A percentile compares a stretch with the other conserved stretches of the same genome.
phyloP scores from a whole-genome alignment of 345 rosid genomes.

The Eutrema yunnanense region DNA sequence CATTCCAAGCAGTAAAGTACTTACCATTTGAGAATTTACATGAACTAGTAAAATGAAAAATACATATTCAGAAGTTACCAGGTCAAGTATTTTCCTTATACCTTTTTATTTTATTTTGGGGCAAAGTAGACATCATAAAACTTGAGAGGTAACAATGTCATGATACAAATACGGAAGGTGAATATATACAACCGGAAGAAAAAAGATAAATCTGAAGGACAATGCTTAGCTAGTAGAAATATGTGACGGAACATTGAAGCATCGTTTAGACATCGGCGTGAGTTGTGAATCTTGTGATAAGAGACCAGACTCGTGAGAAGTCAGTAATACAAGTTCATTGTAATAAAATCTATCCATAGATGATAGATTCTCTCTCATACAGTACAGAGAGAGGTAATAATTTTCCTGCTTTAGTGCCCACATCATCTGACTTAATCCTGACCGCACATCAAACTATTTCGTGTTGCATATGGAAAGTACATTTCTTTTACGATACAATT shows the following conservation, averaged over 20 bases:
- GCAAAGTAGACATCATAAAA: no score
- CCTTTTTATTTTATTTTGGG: no score
- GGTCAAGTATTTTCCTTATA: not conserved
- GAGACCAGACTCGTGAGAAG: constrained; percentile 14
- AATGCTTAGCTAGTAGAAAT: no score
- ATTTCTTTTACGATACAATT: not conserved
- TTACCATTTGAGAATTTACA: not conserved
- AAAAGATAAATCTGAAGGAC: no score
- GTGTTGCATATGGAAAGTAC: not conserved
- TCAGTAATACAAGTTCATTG: constrained; percentile 8
- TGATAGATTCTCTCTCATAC: not conserved
- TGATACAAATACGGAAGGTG: no score
- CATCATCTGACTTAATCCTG: constrained; percentile 7
- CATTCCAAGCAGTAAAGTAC: not conserved
- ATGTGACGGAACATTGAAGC: no score
- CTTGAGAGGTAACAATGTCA: no score
- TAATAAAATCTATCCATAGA: constrained; percentile 27
- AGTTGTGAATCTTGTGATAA: not conserved
- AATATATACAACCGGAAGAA: no score
- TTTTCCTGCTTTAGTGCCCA: constrained; percentile 14
- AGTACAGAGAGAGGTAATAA: not conserved
- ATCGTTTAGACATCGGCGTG: not conserved
- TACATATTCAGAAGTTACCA: not conserved
- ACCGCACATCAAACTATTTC: not conserved
- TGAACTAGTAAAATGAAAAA: not conserved